Base-by-base conservation (phyloP, 352 stramenopile species). In the Elongisporangium anandrum region DNA sequence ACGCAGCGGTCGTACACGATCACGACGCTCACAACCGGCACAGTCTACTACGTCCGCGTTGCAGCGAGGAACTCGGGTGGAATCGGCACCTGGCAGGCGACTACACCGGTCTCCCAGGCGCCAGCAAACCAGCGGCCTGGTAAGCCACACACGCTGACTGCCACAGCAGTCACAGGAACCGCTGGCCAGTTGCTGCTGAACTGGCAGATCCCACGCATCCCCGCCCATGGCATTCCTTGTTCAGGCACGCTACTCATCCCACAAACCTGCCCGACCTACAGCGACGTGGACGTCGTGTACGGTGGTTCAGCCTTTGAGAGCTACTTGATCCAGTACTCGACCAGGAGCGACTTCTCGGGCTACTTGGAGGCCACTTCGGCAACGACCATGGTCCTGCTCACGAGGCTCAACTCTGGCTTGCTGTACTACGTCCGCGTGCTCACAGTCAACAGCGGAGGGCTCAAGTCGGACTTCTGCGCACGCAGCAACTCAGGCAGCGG, bases 261-360 rank as follows among this genome's bases (percentile, higher is more conserved):
- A 22, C 56, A 78, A 45, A 69, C 69, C 52, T 94, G 85, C 52
- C 80, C 82, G 1, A 56, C 80, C 45, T 73, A 81, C 17, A 75
- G 84, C 48, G 88, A 77, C 29, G 61, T 90, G 3, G 97, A 97
- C 64, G 89, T 93, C 38, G 93, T 96, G 6, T 90, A 90, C 67
- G 94, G 94, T 22, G 96, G 95, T 49, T 87, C 86, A 41, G 78
- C 73, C 41, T 86, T 99, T 16, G 81, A 90, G 63, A 85, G 84
- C 22, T 99, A 98, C 72, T 54, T 97, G 5, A 84, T 99, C n/a
- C 94, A 99, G 66, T 98, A 90, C 85, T 71, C 78, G 0, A 67
- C 68, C 15, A 77, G 64, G 17, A 83, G 66, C 39, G 71, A 77
- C 34, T 96, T 97, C 55, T 83, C 79, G 20, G 81, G 84, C 56